Percentiles rank a stretch among this genome's conserved stretches.
These are phyloP conservation scores for Pichia ethanolica DNA, from an alignment of 805 yeast genomes.

Conservation along the genomic window DNA sequence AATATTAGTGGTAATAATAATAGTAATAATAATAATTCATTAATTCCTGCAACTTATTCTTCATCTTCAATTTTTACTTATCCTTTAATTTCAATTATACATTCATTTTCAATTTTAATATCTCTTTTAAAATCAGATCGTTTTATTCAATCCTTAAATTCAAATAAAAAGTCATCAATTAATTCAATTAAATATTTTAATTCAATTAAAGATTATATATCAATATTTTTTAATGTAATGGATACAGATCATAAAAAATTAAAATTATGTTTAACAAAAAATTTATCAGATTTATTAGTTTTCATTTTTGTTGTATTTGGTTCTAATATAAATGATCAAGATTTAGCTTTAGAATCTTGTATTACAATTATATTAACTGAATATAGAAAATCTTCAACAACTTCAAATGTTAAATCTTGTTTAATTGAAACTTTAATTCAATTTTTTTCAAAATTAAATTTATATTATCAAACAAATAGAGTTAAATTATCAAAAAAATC, in stretches of 20 bases:
- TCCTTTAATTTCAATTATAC: conserved; percentile 25
- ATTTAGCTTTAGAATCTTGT: conserved; percentile 20
- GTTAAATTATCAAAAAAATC: conserved; percentile 18
- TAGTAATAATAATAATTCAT: no score
- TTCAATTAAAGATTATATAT: conserved; percentile 15
- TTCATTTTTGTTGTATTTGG: conserved; percentile 27
- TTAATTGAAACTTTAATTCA: conserved; percentile 26
- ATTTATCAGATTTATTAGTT: conserved; percentile 26
- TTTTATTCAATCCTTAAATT: conserved; percentile 17
- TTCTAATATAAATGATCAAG: conserved; percentile 18
- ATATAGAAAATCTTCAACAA: conserved; percentile 13
- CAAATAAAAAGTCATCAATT: conserved; percentile 19
- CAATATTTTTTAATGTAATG: conserved; percentile 17
- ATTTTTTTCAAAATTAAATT: conserved; percentile 24
- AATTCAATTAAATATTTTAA: conserved; percentile 18
- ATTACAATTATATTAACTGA: conserved; percentile 15
- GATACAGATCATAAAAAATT: conserved; percentile 25
- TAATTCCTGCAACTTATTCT: background rate
- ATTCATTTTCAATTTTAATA: conserved; percentile 22
- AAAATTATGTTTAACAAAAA: conserved; percentile 24
- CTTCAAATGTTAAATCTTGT: conserved; percentile 17
- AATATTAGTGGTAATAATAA: no score
- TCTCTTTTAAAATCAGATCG: conserved; percentile 28
- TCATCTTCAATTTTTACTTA: conserved; percentile 17
- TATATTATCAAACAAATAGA: conserved; percentile 25